These are phyloP conservation scores for Mucor racemosus DNA, from an alignment of 371 early-diverging fungal species.

Conservation along the genomic window DNA sequence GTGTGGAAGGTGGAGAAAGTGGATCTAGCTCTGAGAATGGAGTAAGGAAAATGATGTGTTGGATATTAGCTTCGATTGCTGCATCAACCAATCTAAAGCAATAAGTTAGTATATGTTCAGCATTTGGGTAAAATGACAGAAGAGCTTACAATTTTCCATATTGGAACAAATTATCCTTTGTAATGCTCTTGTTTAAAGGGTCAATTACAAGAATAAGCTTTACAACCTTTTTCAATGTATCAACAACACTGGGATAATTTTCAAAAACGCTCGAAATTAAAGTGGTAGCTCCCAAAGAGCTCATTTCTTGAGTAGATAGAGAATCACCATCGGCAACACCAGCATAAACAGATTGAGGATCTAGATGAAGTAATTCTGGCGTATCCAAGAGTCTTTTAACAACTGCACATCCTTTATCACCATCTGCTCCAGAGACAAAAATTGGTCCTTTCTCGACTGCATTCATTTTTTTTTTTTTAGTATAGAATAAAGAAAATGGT, in stretches of 20 bases:
- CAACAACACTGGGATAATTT: neutral
- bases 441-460: neutral
- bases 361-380: neutral
- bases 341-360: neutral
- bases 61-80: neutral
- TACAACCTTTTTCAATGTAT: neutral
- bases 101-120: no score
- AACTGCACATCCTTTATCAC: neutral
- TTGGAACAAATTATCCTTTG: neutral
- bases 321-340: neutral
- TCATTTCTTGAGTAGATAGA: neutral
- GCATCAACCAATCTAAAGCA: neutral
- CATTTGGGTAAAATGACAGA: no score
- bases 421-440: constrained; percentile 1
- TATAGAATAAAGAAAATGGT: neutral
- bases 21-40: neutral
- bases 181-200: neutral
- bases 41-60: neutral
- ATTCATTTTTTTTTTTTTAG: neutral
- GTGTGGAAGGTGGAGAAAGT: neutral
- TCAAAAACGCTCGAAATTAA: neutral
- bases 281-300: neutral
- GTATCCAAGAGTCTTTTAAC: neutral
- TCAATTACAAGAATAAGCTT: neutral
- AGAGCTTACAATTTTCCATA: neutral